Percentiles rank a stretch among this genome's conserved stretches.
Conservation (phyloP, 148 eudicot species). For the Nepenthes gracilis region DNA sequence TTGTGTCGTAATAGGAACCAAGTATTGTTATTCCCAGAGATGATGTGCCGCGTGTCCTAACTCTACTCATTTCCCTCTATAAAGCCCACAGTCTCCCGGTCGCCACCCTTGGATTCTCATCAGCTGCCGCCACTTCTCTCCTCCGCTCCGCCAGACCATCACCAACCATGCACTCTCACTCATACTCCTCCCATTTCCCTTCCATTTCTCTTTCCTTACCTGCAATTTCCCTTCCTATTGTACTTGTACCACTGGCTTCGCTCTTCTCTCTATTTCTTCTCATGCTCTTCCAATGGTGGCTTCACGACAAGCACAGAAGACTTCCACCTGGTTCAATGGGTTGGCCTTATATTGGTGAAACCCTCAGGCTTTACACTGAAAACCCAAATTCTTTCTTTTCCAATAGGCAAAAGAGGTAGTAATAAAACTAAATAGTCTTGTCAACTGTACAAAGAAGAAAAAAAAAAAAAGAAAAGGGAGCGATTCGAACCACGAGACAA, state of each 20-base stretch:
- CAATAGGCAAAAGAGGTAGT: slow-evolving; percentile 39
- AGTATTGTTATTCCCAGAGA: no score
- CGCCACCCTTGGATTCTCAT: slow-evolving; percentile 10
- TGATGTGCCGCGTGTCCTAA: no score
- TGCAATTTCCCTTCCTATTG: not conserved
- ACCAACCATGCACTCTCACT: slow-evolving; percentile 12
- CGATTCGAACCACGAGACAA: no score
- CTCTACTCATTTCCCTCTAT: slow-evolving; percentile 18
- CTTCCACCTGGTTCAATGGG: slow-evolving; percentile 95
- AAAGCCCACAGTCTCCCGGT: slow-evolving; percentile 10
- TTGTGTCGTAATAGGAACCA: no score
- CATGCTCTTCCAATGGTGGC: slow-evolving; percentile 14
- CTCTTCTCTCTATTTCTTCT: slow-evolving; percentile 8
- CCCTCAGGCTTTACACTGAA: slow-evolving; percentile 73
- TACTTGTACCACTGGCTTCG: slow-evolving; percentile 4
- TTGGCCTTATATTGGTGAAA: slow-evolving; percentile 92
- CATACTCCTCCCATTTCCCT: slow-evolving; percentile 2
- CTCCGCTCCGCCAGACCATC: not conserved
- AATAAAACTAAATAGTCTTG: not conserved
- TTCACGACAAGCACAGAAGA: slow-evolving; percentile 7
- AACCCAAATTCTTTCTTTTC: slow-evolving; percentile 82
- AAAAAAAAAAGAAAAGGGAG: no score
- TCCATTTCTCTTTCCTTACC: not conserved
- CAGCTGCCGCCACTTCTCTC: not conserved
- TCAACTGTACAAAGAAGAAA: not conserved